Evolutionary conservation across 257 asterid genomes (phyloP), one percentile per base, ranked within the genome.

Genomic region (Striga asiatica): DNA sequence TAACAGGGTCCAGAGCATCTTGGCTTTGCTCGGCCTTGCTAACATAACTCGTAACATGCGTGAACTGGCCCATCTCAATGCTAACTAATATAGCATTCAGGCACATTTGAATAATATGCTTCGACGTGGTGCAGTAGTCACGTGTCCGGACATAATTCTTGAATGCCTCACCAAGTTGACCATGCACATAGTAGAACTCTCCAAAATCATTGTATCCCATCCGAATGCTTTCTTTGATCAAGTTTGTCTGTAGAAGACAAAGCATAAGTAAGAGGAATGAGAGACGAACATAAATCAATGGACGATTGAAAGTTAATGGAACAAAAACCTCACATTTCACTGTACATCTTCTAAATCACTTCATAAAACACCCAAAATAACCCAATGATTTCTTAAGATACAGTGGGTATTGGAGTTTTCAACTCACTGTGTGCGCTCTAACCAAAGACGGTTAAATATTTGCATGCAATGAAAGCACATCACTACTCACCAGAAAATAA

Each of bases 121-220:
- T 92, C 0, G 94, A 64, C 6, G 97, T 84, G 3, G 99, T 88
- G 77, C 99, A 92, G 56, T 92, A 92, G 69, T 92, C 99, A 45
- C 97, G 94, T 4, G 97, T 85, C 25, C 99, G 97, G 42, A 84
- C 88, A 50, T 84, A 92, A 68, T 75, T 84, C 75, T 84, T 88
- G 54, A 88, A 92, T 28, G 99, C 97, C 50, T 92, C 97, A 2
- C 89, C 86, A 65, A 88, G 88, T 22, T 68, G 76, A 46, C 99
- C 99, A 29, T 84, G 97, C 0, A 87, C 84, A 69, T 84, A 88
- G 70, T 84, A 81, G 52, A 82, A 92, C 63, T 92, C 97, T 16
- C 99, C 99, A 66, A 84, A 92, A 72, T 92, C 97, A 75, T 92
- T 88, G 83, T 82, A 85, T 19, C 99, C 99, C 99, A 92, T 88